Base-by-base conservation (phyloP, 768 basidiomycete species). In the Kwoniella newhampshirensis region DNA sequence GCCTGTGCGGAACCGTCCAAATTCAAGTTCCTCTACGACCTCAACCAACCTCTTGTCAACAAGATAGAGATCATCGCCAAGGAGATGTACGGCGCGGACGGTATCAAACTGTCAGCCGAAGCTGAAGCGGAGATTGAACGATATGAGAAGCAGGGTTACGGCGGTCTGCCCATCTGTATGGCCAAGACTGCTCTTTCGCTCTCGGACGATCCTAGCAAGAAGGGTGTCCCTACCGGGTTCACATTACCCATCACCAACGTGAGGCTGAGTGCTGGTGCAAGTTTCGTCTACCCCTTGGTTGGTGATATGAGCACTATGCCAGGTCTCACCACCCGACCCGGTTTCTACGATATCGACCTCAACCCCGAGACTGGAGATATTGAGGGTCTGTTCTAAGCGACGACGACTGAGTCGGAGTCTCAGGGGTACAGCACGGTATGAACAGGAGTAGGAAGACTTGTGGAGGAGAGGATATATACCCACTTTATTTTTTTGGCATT, bases 171-270 rank as follows among this genome's bases (percentile, higher is more conserved):
- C 87, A 91, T 94, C 74, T 94, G 91, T 79, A 90, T 93, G 89
- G 91, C 91, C 46, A 94, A 96, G 82, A 98, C 94, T 4, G 94
- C 96, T 62, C 91, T 97, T 67, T 96, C 92, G 18, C 92, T 99
- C 80, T 94, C 91, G 23, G 91, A 94, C 73, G 88, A 99, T 70
- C 87, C 92, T 6, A 85, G 86, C 64, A 81, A 89, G 60, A 97
- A 97, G 80, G 86, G 87, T 64, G 91, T 87, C 0, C 92, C 96
- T 1, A 84, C 85, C 26, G 93, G 91, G 25, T 99, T 99, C 80
- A 92, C 85, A 8, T 80, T 98, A 57, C 92, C 93, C 23, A 91
- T 99, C 74, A 85, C 89, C 28, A 85, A 86, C 53, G 88, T 97
- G 43, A 81, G 88, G 44, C 79, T 94, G 20, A 88, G 89, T 6